phyloP scores from a whole-genome alignment of 2,329 filamentous ascomycete species.

The Trichoderma lentiforme region DNA sequence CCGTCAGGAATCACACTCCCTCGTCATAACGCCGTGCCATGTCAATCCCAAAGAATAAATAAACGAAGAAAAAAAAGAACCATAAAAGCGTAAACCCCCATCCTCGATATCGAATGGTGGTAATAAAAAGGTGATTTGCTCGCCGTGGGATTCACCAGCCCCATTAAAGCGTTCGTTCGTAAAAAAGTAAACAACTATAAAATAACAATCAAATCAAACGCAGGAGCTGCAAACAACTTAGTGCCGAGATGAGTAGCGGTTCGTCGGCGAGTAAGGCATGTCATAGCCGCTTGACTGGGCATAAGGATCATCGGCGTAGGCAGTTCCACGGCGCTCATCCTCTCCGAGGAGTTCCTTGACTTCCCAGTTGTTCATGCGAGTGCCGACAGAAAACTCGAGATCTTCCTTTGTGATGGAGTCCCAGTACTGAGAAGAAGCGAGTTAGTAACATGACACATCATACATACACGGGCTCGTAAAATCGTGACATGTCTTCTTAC shows the following conservation, averaged over 20 bases:
- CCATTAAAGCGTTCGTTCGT: neutral
- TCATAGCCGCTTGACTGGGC: conserved; percentile 55
- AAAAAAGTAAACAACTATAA: neutral
- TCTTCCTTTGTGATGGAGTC: conserved; percentile 98
- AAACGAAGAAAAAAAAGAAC: conserved; percentile 1
- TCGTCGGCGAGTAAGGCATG: conserved; percentile 46
- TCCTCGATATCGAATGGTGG: neutral
- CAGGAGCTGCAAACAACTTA: conserved; percentile 26
- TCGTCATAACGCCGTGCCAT: conserved; percentile 26
- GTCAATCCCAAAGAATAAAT: conserved; percentile 20
- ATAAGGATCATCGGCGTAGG: conserved; percentile 68
- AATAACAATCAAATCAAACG: conserved; percentile 13
- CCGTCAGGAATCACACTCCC: conserved; percentile 12
- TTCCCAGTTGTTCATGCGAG: conserved; percentile 96
- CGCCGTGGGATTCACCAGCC: neutral
- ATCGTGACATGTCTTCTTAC: conserved; percentile 38
- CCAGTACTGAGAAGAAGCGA: conserved; percentile 72
- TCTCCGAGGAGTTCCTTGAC: conserved; percentile 86
- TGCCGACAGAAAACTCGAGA: conserved; percentile 94
- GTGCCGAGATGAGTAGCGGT: conserved; percentile 47
- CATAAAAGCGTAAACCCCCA: conserved; percentile 19
- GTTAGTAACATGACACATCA: conserved; percentile 9
- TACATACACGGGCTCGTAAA: neutral
- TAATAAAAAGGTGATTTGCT: neutral
- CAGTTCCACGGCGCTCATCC: conserved; percentile 70